A percentile compares a stretch with the other conserved stretches of the same genome.
phyloP scores from a whole-genome alignment of 2,329 filamentous ascomycete species.

The Hypocreales sp. region DNA sequence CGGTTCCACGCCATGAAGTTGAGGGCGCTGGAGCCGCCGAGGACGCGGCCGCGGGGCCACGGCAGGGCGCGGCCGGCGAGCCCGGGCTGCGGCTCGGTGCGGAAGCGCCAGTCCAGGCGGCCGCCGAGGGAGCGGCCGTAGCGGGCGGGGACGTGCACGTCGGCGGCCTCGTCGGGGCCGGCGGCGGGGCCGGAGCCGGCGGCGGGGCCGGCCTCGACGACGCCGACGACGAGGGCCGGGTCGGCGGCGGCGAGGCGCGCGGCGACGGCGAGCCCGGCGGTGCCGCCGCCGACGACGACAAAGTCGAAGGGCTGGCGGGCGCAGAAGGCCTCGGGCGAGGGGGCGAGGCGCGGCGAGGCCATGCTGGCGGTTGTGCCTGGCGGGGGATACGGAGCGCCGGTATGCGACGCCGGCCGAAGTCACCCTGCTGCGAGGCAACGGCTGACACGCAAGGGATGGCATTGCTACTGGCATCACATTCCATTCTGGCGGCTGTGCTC shows the following conservation, averaged over 20 bases:
- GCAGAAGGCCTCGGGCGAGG: slow-evolving; percentile 8
- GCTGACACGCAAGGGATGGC: too few species aligned
- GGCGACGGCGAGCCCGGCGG: slow-evolving; percentile 35
- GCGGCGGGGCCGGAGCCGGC: slow-evolving; percentile 10
- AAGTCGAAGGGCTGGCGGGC: slow-evolving; percentile 12
- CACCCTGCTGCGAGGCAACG: too few species aligned
- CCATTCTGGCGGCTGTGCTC: too few species aligned
- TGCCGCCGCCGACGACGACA: slow-evolving; percentile 37
- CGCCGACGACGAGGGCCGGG: slow-evolving; percentile 12
- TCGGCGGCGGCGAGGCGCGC: slow-evolving; percentile 27
- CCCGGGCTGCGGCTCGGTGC: slow-evolving; percentile 20
- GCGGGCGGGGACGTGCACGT: slow-evolving; percentile 23
- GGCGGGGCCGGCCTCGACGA: slow-evolving; percentile 17
- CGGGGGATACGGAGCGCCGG: too few species aligned
- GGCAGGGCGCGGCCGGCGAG: slow-evolving; percentile 21
- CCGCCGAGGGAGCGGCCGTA: slow-evolving; percentile 20
- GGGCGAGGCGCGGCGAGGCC: too few species aligned
- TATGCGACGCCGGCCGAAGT: too few species aligned
- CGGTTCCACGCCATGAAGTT: slow-evolving; percentile 42
- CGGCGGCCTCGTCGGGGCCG: slow-evolving; percentile 12
- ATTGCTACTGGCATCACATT: too few species aligned
- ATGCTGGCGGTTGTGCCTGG: too few species aligned
- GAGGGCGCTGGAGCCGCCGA: slow-evolving; percentile 47
- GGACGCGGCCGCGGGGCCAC: slow-evolving; percentile 29
- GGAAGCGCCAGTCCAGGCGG: slow-evolving; percentile 24